phyloP scores from a whole-genome alignment of 2,329 filamentous ascomycete genomes.

The Verticillium albo-atrum region DNA sequence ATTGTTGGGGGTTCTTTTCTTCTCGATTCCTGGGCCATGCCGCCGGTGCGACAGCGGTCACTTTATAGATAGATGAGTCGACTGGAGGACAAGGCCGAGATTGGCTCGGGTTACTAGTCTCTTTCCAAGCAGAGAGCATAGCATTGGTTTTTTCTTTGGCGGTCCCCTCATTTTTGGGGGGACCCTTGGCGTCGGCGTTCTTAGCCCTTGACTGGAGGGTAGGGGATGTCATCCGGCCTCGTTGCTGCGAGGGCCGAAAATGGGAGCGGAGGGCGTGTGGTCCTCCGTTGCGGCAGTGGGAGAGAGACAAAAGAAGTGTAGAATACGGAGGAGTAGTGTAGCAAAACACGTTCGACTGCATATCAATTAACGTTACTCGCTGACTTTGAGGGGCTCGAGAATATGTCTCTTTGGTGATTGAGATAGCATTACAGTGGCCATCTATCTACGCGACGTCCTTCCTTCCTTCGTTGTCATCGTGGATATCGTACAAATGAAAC shows the following conservation, averaged over 20 bases:
- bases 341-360: neutral
- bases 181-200: neutral
- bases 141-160: neutral
- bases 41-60: neutral
- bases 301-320: neutral
- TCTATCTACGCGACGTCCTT: neutral
- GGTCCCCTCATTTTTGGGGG: neutral
- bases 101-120: neutral
- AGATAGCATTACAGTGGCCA: neutral
- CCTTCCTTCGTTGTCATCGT: neutral
- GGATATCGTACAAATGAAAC: neutral
- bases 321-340: neutral
- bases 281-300: neutral
- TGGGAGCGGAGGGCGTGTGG: neutral
- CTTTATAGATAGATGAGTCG: neutral
- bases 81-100: neutral
- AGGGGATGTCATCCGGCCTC: neutral
- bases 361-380: neutral
- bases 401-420: neutral
- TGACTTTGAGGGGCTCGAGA: too few relatives aligned
- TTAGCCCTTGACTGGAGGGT: neutral
- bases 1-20: neutral
- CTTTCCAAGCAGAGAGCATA: neutral
- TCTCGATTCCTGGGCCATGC: neutral
- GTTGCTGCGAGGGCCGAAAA: neutral